Evolutionary conservation across 2,329 filamentous ascomycete genomes (phyloP), one percentile per base, ranked within the genome.

Genomic region (Elsinoe necatrix): DNA sequence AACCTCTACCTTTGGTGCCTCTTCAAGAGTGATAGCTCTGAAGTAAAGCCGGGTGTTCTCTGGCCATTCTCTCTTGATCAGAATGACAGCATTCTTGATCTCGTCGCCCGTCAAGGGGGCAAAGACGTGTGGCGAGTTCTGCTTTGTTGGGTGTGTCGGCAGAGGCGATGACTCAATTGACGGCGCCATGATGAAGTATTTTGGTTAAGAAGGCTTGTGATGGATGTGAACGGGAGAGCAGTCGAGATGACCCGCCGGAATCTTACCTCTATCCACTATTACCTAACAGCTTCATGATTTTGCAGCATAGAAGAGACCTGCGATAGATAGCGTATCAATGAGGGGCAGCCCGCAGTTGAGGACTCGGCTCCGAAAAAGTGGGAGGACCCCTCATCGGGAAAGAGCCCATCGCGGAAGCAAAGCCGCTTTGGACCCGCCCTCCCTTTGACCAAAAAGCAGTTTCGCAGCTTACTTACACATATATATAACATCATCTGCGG

Each of bases 1-100:
- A 18, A 55, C 61, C 21, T 62, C 59, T 14, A 45, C 41, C 55
- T 62, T 61, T 11, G 55, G 42, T 4, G 58, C 55, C 43, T 61
- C 60, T 35, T 61, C 54, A 4, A 61, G 58, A 57, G 81, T 86
- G 52, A 89, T 78, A 62, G 79, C 80, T 71, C 88, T 88, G 75
- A 82, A 83, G 54, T 83, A 79, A 42, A 84, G 66, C 27, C 79
- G 73, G 1, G 77, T 78, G 21, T 74, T 73, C 11, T 71, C 69
- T 0, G 81, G 82, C 79, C 82, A 85, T 56, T 75, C 71, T 47
- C 68, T 66, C 57, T 70, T 75, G 60, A 85, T 71, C 29, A 83
- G 68, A 1, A 67, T 62, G 5, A 77, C 72, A 25, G 76, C 75
- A 43, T 74, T 69, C 12, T 71, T 71, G 60, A 86, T 83, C 66